Evolutionary conservation across 345 rosid genomes (phyloP), one percentile per base, ranked within the genome.

Genomic region (Lagerstroemia speciosa): DNA sequence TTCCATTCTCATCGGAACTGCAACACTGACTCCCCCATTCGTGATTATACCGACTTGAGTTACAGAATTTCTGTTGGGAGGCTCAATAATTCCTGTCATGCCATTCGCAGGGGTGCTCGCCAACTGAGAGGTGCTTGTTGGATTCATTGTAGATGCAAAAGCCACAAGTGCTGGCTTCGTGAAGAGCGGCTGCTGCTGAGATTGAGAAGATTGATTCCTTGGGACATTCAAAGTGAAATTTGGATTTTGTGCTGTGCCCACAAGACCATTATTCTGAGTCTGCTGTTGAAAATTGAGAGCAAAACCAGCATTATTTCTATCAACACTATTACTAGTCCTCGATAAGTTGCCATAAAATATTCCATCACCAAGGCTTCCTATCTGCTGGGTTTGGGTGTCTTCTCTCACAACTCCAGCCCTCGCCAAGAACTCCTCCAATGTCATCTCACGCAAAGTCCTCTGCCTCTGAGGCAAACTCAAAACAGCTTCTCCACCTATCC

Each of bases 351-450:
- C 86, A 72, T 82, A 85, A 76, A 88, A 80, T 31, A 78, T 86
- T 32, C 58, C 68, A 78, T 81, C 83, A 29, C 55, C 75, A 27
- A 73, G 69, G 75, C 74, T 70, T 71, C 75, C 89, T 57, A 73
- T 71, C 75, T 58, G 63, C 29, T 58, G 48, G 20, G 73, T 76
- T 67, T 78, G 89, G 66, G 71, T 32, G 64, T 88, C 97, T 78
- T 94, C 99, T 75, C 89, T 88, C 50, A 87, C 96, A 33, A 89
- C 90, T 19, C 99, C 98, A 71, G 91, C 93, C 24, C 82, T 88
- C 71, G 68, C 78, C 82, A 95, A 78, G 79, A 92, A 95, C 69
- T 95, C 99, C 83, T 95, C 99, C 80, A 95, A 78, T 0, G 98
- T 95, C 71, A 87, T 85, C 73, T 90, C 99, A 52, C 76, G 71